Evolutionary conservation across 805 yeast species (phyloP).

Genomic region (Wickerhamiella occidentalis): DNA sequence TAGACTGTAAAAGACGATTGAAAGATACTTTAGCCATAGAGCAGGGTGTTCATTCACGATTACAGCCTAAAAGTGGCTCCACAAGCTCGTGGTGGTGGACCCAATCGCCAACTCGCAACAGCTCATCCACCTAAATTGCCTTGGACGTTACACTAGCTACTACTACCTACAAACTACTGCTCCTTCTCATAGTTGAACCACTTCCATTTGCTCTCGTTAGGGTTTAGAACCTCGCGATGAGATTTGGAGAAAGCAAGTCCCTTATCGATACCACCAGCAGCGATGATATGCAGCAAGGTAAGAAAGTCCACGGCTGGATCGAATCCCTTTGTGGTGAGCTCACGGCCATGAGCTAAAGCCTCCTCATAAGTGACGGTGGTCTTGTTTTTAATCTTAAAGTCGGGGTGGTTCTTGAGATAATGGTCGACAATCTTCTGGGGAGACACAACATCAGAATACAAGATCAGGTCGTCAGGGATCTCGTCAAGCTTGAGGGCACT

Average conservation of each 20-base stretch:
- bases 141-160: too few relatives aligned
- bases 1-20: too few relatives aligned
- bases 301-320: neutral
- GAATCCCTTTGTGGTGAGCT: neutral
- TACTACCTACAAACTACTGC: too few relatives aligned
- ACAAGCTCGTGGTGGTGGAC: too few relatives aligned
- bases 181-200: neutral
- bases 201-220: constrained; percentile 3
- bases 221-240: constrained; percentile 4
- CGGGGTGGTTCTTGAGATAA: neutral
- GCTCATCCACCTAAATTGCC: too few relatives aligned
- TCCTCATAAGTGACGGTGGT: neutral
- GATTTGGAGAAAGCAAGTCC: neutral
- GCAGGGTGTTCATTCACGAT: too few relatives aligned
- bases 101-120: too few relatives aligned
- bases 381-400: neutral
- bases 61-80: too few relatives aligned
- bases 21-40: too few relatives aligned
- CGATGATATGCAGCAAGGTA: neutral
- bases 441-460: neutral
- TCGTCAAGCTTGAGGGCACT: neutral
- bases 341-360: neutral
- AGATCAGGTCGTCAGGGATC: neutral
- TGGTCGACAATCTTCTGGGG: neutral
- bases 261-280: neutral